A percentile compares a stretch with the other conserved stretches of the same genome.
Evolutionary conservation across 164 flowering plant species (phyloP).

Genomic region (Houttuynia cordata): DNA sequence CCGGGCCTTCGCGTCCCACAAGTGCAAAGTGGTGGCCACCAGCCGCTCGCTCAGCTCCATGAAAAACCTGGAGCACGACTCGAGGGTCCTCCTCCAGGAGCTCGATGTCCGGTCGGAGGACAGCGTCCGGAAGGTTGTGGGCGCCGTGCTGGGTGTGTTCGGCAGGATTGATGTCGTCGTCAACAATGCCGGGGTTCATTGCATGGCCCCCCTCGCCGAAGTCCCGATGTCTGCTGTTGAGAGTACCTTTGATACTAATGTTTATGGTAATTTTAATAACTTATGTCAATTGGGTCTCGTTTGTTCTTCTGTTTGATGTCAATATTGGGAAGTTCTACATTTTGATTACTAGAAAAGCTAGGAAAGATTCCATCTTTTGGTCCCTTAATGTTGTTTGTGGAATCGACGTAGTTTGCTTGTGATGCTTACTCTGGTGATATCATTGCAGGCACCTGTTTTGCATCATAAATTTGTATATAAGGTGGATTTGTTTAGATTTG

Average conservation of each 20-base stretch:
- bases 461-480: too few species aligned
- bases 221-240: constrained; percentile 51
- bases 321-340: too few species aligned
- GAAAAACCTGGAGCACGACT: constrained; percentile 40
- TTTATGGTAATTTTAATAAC: constrained; percentile 36
- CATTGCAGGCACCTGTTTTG: too few species aligned
- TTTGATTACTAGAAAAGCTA: too few species aligned
- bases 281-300: too few species aligned
- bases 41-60: constrained; percentile 46
- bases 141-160: constrained; percentile 34
- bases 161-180: constrained; percentile 73
- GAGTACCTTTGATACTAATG: constrained; percentile 61
- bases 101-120: constrained; percentile 68
- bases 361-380: too few species aligned
- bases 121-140: constrained; percentile 35
- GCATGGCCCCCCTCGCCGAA: constrained; percentile 86
- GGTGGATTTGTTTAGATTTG: too few species aligned
- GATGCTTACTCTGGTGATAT: too few species aligned
- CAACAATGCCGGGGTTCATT: constrained; percentile 90
- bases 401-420: too few species aligned
- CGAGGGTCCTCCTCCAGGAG: constrained; percentile 44
- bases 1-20: constrained; percentile 49
- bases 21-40: constrained; percentile 71
- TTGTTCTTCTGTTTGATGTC: too few species aligned
- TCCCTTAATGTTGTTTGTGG: too few species aligned